These are phyloP conservation scores for Penicillium sp. DNA, from an alignment of 2,329 filamentous ascomycete genomes.

Conservation along the genomic window DNA sequence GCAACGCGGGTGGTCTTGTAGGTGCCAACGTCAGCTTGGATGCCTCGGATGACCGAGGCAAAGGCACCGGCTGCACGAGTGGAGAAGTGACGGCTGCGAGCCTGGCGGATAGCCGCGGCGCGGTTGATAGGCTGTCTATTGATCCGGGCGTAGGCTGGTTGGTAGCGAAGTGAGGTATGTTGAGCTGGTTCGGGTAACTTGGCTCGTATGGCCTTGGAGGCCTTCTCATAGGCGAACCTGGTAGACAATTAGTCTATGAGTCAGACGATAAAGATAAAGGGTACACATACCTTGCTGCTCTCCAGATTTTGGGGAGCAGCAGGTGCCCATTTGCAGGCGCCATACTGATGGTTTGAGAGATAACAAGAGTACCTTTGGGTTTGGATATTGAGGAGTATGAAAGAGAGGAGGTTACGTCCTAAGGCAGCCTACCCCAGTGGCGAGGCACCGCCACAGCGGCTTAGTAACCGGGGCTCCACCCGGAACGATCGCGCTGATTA, in stretches of 20 bases:
- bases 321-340: slow-evolving; percentile 51
- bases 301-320: slow-evolving; percentile 51
- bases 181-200: slow-evolving; percentile 44
- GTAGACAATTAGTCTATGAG: slow-evolving; percentile 24
- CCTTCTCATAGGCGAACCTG: slow-evolving; percentile 52
- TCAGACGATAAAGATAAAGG: slow-evolving; percentile 5
- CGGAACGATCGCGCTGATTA: not conserved
- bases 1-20: slow-evolving; percentile 60
- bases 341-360: slow-evolving; percentile 36
- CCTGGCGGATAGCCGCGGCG: slow-evolving; percentile 63
- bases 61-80: slow-evolving; percentile 53
- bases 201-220: slow-evolving; percentile 43
- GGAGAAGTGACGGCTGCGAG: slow-evolving; percentile 64
- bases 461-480: not conserved
- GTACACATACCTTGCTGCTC: slow-evolving; percentile 46
- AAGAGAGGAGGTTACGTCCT: slow-evolving; percentile 11
- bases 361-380: slow-evolving; percentile 7
- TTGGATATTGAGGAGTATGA: slow-evolving; percentile 16
- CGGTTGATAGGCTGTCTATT: slow-evolving; percentile 61
- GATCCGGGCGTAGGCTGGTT: slow-evolving; percentile 61
- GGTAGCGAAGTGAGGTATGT: slow-evolving; percentile 49
- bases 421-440: slow-evolving; percentile 10
- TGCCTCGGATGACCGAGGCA: slow-evolving; percentile 49
- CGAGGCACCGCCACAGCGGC: slow-evolving; percentile 18
- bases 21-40: slow-evolving; percentile 51